phyloP scores from a whole-genome alignment of 192 early-diverging fungal genomes.

The Coemansia sp. region DNA sequence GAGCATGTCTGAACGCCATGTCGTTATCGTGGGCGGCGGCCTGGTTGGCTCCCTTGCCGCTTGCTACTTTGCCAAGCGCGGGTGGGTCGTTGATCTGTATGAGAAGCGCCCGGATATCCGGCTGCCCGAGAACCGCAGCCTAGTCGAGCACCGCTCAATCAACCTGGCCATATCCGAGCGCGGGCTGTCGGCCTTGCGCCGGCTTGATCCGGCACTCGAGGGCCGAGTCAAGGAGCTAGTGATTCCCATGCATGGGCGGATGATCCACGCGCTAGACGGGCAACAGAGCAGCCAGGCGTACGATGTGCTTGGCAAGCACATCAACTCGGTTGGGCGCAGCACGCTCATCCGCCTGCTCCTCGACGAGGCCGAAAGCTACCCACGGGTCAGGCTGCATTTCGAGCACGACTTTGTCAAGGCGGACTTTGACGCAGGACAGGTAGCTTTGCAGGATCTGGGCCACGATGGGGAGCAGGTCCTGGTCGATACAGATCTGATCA shows the following conservation, averaged over 20 bases:
- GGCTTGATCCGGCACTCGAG: constrained; percentile 62
- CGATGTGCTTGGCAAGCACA: constrained; percentile 83
- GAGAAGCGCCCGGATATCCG: constrained; percentile 76
- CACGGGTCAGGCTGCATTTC: constrained; percentile 73
- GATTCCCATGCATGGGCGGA: constrained; percentile 88
- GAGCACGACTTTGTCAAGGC: constrained; percentile 59
- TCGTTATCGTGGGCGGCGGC: constrained; percentile 83
- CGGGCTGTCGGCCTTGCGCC: constrained; percentile 75
- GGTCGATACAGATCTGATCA: constrained; percentile 65
- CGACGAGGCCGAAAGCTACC: constrained; percentile 58
- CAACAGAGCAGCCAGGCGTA: constrained; percentile 74
- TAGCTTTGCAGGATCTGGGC: constrained; percentile 14
- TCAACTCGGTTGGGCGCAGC: constrained; percentile 89
- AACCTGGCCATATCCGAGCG: constrained; percentile 89
- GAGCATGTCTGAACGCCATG: constrained; percentile 30
- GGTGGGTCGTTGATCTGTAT: constrained; percentile 83
- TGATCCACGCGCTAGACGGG: constrained; percentile 79
- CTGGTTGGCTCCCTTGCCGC: constrained; percentile 84
- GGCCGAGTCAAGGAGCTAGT: constrained; percentile 58
- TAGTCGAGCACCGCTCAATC: constrained; percentile 71
- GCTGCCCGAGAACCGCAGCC: constrained; percentile 51
- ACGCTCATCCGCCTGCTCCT: constrained; percentile 77
- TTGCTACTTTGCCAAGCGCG: constrained; percentile 86
- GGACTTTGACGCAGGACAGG: constrained; percentile 66
- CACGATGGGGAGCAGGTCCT: constrained; percentile 30